These are phyloP conservation scores for Neoscytalidium dimidiatum DNA, from an alignment of 2,329 filamentous ascomycete genomes.

Conservation along the genomic window DNA sequence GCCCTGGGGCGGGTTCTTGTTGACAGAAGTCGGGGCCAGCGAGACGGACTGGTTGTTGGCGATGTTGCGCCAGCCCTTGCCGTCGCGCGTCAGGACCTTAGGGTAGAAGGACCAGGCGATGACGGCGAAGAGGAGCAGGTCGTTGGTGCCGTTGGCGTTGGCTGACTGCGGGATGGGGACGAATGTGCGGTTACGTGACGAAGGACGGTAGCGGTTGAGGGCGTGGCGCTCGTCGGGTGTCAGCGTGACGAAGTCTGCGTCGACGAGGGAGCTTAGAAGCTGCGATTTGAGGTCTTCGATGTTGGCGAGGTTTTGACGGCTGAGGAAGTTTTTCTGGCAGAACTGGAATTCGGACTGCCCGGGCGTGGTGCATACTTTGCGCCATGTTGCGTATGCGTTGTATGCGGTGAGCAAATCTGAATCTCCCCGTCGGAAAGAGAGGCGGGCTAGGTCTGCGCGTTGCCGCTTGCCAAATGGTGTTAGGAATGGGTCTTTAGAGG, in stretches of 20 bases:
- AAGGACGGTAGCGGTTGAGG: slow-evolving; percentile 69
- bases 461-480: slow-evolving; percentile 80
- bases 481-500: slow-evolving; percentile 91
- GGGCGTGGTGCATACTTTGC: slow-evolving; percentile 71
- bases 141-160: slow-evolving; percentile 76
- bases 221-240: slow-evolving; percentile 70
- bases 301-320: slow-evolving; percentile 81
- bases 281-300: slow-evolving; percentile 97
- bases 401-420: slow-evolving; percentile 92
- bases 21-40: slow-evolving; percentile 85
- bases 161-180: slow-evolving; percentile 78
- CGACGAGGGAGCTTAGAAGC: slow-evolving; percentile 78
- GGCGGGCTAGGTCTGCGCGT: slow-evolving; percentile 77
- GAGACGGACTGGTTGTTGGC: slow-evolving; percentile 90
- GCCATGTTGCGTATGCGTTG: slow-evolving; percentile 92
- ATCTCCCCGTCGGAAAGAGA: slow-evolving; percentile 79
- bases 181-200: slow-evolving; percentile 70
- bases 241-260: slow-evolving; percentile 79
- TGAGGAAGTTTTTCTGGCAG: slow-evolving; percentile 93
- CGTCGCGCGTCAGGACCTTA: slow-evolving; percentile 81
- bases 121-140: slow-evolving; percentile 75
- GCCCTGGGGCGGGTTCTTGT: slow-evolving; percentile 60
- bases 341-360: slow-evolving; percentile 80
- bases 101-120: slow-evolving; percentile 96
- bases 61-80: slow-evolving; percentile 86